Percentiles rank a stretch among this genome's conserved stretches.
Evolutionary conservation across 2,329 filamentous ascomycete genomes (phyloP).

Genomic region (Xylariaceae sp.): DNA sequence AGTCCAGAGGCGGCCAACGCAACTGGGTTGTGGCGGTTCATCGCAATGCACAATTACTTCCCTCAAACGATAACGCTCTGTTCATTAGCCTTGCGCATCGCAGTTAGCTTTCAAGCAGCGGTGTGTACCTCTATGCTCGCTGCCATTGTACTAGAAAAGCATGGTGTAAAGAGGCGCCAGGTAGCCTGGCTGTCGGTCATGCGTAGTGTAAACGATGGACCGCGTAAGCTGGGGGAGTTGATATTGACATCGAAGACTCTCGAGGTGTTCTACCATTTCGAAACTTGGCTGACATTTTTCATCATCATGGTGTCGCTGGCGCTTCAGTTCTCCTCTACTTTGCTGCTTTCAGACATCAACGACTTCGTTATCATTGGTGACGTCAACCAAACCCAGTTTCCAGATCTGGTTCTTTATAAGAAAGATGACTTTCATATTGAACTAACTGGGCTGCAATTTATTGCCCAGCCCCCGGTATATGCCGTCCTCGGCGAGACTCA

Average conservation of each 20-base stretch:
- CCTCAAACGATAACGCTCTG: constrained; percentile 16
- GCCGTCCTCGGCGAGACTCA: constrained; percentile 13
- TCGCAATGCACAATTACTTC: constrained; percentile 17
- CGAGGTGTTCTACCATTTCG: neutral
- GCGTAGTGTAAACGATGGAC: constrained; percentile 21
- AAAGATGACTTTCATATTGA: neutral
- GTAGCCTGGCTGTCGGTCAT: constrained; percentile 19
- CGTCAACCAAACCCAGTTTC: neutral
- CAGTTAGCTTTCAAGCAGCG: constrained; percentile 3
- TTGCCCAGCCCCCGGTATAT: constrained; percentile 3
- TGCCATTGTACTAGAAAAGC: constrained; percentile 19
- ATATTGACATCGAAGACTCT: neutral
- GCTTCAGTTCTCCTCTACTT: constrained; percentile 26
- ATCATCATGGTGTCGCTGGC: constrained; percentile 1
- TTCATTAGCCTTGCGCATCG: constrained; percentile 4
- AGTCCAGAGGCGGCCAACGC: constrained; percentile 15
- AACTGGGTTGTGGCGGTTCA: constrained; percentile 17
- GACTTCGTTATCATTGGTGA: constrained; percentile 14
- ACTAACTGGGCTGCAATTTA: neutral
- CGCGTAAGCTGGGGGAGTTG: neutral
- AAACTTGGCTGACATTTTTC: constrained; percentile 8
- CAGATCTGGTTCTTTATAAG: neutral
- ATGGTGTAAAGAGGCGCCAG: neutral
- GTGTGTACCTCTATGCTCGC: constrained; percentile 25
- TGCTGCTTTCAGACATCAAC: constrained; percentile 20